Conservation (phyloP, 1,284 basidiomycete species). For the Phenoliferia sp. region DNA sequence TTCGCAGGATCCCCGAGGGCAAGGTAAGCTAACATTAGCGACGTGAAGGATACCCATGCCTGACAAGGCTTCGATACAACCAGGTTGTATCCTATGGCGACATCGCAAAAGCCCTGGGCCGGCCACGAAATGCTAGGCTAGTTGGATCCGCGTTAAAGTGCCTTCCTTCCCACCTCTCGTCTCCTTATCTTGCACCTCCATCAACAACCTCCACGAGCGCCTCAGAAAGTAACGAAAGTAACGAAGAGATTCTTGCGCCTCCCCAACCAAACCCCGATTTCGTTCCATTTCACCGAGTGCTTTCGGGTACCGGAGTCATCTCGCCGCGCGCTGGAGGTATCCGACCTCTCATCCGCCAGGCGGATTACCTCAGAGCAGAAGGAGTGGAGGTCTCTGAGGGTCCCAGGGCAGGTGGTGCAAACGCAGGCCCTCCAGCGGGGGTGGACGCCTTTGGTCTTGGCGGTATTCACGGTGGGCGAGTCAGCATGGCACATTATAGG, state of each 20-base stretch:
- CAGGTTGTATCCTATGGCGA: slow-evolving; percentile 32
- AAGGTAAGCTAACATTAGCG: too few species aligned
- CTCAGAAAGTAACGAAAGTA: not conserved
- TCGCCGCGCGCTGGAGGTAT: slow-evolving; percentile 25
- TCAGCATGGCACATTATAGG: slow-evolving; percentile 13
- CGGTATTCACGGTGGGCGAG: slow-evolving; percentile 12
- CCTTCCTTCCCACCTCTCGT: slow-evolving; percentile 17
- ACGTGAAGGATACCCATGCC: too few species aligned
- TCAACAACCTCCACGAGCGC: not conserved
- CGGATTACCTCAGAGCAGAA: slow-evolving; percentile 18
- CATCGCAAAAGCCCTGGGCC: slow-evolving; percentile 27
- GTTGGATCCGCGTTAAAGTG: slow-evolving; percentile 37
- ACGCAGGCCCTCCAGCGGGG: not conserved
- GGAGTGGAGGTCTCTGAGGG: slow-evolving; percentile 27
- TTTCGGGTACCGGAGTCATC: slow-evolving; percentile 27
- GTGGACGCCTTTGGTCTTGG: slow-evolving; percentile 19
- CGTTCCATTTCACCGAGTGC: slow-evolving; percentile 34
- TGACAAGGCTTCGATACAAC: not conserved
- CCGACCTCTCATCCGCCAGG: slow-evolving; percentile 19
- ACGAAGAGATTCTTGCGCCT: slow-evolving; percentile 4
- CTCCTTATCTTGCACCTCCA: slow-evolving; percentile 9
- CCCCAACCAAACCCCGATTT: slow-evolving; percentile 23
- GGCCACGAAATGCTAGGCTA: slow-evolving; percentile 32
- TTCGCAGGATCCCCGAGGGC: slow-evolving; percentile 17
- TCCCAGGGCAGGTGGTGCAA: not conserved